These are phyloP conservation scores for Ceratobasidium sp. DNA, from an alignment of 1,284 basidiomycete species.

Conservation along the genomic window DNA sequence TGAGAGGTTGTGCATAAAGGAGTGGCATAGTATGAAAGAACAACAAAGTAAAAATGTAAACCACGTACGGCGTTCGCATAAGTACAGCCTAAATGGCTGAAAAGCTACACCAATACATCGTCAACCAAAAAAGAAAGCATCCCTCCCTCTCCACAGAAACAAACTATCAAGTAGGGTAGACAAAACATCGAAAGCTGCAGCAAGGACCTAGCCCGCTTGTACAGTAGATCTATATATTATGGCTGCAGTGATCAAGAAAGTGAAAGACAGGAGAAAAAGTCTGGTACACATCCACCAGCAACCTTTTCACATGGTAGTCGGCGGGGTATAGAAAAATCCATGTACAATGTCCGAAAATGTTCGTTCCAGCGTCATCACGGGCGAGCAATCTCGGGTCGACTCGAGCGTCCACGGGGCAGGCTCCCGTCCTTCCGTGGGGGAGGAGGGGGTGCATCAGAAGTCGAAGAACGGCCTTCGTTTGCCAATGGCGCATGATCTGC, in stretches of 20 bases:
- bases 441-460: conserved; percentile 8
- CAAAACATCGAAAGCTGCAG: conserved; percentile 19
- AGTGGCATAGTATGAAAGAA: conserved; percentile 23
- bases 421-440: conserved; percentile 15
- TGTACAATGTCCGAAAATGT: conserved; percentile 4
- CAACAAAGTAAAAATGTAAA: conserved; percentile 16
- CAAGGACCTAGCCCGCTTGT: background rate
- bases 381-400: conserved; percentile 7
- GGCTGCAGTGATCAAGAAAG: conserved; percentile 10
- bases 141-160: background rate
- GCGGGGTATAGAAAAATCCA: conserved; percentile 2
- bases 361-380: too few relatives aligned
- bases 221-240: conserved; percentile 29
- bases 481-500: conserved; percentile 4
- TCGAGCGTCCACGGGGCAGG: conserved; percentile 13
- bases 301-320: background rate
- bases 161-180: background rate
- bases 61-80: conserved; percentile 12
- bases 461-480: conserved; percentile 9
- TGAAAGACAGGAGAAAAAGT: background rate
- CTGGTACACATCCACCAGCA: background rate
- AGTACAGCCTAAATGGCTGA: conserved; percentile 6
- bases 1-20: conserved; percentile 9
- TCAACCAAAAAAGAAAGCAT: conserved; percentile 5
- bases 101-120: conserved; percentile 6